Percentiles rank a stretch among this genome's conserved stretches.
phyloP scores from a whole-genome alignment of 768 basidiomycete genomes.

The Brasilioporus rufonigricans region DNA sequence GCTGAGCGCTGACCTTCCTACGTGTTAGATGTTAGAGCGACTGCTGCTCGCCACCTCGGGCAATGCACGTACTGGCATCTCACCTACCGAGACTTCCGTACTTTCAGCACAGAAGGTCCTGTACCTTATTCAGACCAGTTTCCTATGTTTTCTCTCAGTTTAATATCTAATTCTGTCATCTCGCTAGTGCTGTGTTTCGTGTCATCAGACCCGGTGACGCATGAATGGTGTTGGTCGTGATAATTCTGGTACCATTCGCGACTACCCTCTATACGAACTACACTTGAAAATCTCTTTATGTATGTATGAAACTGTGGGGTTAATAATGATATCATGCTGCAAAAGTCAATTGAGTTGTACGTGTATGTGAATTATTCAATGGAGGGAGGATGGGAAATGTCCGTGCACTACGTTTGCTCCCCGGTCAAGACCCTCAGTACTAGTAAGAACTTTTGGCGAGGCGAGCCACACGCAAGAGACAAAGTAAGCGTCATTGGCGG shows the following conservation, averaged over 20 bases:
- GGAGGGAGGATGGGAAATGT: constrained; percentile 31
- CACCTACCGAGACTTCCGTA: too few relatives aligned
- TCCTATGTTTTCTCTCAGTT: too few relatives aligned
- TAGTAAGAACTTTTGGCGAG: constrained; percentile 20
- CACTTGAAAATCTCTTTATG: background rate
- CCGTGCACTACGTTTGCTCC: constrained; percentile 39
- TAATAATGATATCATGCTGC: constrained; percentile 30
- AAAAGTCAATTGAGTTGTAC: constrained; percentile 22
- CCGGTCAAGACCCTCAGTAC: constrained; percentile 29
- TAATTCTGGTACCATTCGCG: background rate
- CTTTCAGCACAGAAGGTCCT: too few relatives aligned
- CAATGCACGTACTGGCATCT: too few relatives aligned
- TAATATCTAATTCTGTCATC: too few relatives aligned
- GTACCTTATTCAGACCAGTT: too few relatives aligned
- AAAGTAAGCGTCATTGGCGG: constrained; percentile 1
- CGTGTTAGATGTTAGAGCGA: too few relatives aligned
- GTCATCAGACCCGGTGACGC: too few relatives aligned
- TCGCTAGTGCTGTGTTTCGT: too few relatives aligned
- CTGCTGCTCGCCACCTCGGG: too few relatives aligned
- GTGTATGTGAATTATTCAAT: constrained; percentile 26
- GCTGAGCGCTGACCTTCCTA: too few relatives aligned
- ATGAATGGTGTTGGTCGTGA: background rate
- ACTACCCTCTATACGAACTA: constrained; percentile 5
- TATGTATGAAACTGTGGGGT: constrained; percentile 15
- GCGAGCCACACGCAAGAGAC: background rate